Conservation (phyloP, 306 rosid genomes). For the Canavalia ensiformis region DNA sequence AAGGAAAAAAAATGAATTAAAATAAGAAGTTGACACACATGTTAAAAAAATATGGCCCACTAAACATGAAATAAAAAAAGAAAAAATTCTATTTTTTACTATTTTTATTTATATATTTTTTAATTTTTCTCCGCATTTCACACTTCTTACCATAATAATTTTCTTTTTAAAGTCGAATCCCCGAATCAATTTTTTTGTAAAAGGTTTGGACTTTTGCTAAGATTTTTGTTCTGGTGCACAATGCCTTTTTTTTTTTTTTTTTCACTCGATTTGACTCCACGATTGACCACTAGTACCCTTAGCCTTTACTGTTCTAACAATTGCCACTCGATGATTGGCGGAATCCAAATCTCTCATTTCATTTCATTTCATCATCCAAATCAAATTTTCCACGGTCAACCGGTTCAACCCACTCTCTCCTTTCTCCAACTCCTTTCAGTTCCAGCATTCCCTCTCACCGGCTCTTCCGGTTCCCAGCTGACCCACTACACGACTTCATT, state of each 20-base stretch:
- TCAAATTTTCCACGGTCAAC: constrained; percentile 52
- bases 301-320: neutral
- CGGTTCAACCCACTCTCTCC: constrained; percentile 43
- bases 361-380: constrained; percentile 45
- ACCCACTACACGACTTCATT: constrained; percentile 51
- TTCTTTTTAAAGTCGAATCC: no score
- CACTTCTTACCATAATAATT: no score
- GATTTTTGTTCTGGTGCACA: constrained; percentile 34
- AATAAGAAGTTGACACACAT: no score
- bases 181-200: no score
- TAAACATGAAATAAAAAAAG: no score
- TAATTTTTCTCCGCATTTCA: no score
- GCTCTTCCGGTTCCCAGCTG: constrained; percentile 47
- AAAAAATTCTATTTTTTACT: no score
- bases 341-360: constrained; percentile 34
- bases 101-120: no score
- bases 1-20: no score
- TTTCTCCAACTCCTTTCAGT: neutral
- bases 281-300: constrained; percentile 30
- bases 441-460: constrained; percentile 29
- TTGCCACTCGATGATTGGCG: constrained; percentile 34
- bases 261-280: constrained; percentile 43
- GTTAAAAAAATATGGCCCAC: no score
- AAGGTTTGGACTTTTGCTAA: neutral
- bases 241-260: neutral